phyloP scores from a whole-genome alignment of 306 rosid genomes.

The Medicago ruthenica region DNA sequence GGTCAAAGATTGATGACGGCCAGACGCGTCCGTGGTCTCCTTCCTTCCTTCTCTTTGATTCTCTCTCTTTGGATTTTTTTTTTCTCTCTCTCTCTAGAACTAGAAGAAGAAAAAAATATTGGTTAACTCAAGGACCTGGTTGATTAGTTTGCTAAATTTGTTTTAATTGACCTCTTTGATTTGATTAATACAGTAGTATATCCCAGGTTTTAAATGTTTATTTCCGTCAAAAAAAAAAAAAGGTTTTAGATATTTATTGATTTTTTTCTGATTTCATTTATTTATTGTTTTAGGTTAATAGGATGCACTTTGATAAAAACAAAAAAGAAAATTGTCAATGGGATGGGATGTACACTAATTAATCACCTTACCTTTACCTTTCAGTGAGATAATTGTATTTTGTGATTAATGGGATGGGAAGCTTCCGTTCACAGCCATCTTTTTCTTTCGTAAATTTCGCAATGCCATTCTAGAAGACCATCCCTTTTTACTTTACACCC shows the following conservation, averaged over 20 bases:
- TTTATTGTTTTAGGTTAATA: not conserved
- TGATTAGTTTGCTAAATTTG: constrained; percentile 28
- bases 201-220: not conserved
- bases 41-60: not conserved
- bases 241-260: not conserved
- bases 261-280: not conserved
- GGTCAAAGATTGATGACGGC: constrained; percentile 38
- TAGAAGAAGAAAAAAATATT: not conserved
- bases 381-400: not conserved
- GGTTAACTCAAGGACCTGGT: not conserved
- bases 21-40: constrained; percentile 30
- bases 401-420: not conserved
- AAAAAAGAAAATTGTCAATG: too few relatives aligned
- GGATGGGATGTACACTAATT: too few relatives aligned
- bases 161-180: not conserved
- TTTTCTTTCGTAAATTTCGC: not conserved
- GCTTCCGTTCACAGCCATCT: not conserved
- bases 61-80: not conserved
- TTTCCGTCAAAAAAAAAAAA: too few relatives aligned
- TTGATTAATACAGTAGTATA: not conserved
- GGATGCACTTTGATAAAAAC: too few relatives aligned
- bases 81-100: not conserved
- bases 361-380: not conserved
- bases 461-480: too few relatives aligned
- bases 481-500: too few relatives aligned